phyloP scores from a whole-genome alignment of 257 asterid species.

The Parsonsia alboflavescens region DNA sequence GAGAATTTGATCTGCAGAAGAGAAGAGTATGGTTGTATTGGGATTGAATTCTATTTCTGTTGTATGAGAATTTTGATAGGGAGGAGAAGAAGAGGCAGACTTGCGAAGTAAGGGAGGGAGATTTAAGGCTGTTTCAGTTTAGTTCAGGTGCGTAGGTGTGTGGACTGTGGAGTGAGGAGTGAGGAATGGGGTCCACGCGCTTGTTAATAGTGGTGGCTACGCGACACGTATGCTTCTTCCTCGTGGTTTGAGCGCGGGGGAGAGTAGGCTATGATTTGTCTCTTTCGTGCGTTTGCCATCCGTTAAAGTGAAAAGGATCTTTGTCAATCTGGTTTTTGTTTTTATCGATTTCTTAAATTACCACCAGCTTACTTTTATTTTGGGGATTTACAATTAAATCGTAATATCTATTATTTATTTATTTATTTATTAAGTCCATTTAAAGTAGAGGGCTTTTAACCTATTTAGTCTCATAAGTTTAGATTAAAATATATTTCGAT shows the following conservation, averaged over 20 bases:
- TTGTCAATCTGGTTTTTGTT: background rate
- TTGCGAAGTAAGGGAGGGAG: too few species aligned
- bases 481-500: too few species aligned
- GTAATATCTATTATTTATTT: too few species aligned
- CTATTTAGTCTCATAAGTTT: too few species aligned
- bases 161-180: background rate
- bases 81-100: background rate
- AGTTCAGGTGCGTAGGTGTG: background rate
- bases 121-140: background rate
- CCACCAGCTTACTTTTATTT: too few species aligned
- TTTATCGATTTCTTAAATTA: too few species aligned
- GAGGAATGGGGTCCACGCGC: conserved; percentile 17
- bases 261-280: background rate
- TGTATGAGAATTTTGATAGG: background rate
- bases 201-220: background rate
- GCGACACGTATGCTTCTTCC: conserved; percentile 3
- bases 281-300: background rate
- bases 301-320: background rate
- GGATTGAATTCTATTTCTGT: background rate
- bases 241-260: background rate
- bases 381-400: too few species aligned
- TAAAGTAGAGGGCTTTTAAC: too few species aligned
- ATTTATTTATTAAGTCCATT: too few species aligned
- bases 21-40: background rate
- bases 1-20: background rate